Evolutionary conservation across 2,329 filamentous ascomycete species (phyloP).

Genomic region (Pseudogymnoascus sp.): DNA sequence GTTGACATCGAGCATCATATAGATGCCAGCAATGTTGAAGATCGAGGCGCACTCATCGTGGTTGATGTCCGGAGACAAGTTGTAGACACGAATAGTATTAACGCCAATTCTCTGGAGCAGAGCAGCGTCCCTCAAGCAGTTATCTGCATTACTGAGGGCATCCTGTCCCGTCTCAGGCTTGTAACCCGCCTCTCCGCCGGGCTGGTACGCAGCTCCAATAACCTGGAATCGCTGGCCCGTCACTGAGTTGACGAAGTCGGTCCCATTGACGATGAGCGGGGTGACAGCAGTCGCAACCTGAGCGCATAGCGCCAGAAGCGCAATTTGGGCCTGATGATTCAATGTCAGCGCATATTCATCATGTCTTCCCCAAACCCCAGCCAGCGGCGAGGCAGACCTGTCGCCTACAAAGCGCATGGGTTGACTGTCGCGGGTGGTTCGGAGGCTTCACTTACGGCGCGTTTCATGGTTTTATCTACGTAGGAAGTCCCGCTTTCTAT

Average conservation of each 20-base stretch:
- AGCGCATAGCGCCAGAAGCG: slow-evolving; percentile 24
- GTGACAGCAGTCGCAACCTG: slow-evolving; percentile 47
- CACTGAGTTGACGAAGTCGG: slow-evolving; percentile 52
- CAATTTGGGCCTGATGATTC: not conserved
- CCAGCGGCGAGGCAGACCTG: not conserved
- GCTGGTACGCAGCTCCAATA: slow-evolving; percentile 62
- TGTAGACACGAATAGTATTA: slow-evolving; percentile 65
- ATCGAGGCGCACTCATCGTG: slow-evolving; percentile 61
- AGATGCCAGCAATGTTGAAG: slow-evolving; percentile 62
- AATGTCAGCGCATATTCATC: not conserved
- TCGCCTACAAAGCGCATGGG: not conserved
- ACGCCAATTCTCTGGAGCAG: slow-evolving; percentile 58
- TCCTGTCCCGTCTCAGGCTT: slow-evolving; percentile 47
- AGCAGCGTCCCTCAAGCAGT: slow-evolving; percentile 58
- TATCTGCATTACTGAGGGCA: slow-evolving; percentile 50
- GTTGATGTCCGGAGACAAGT: slow-evolving; percentile 58
- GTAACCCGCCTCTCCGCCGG: slow-evolving; percentile 57
- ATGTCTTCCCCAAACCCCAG: not conserved
- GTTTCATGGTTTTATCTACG: not conserved
- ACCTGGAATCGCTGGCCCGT: slow-evolving; percentile 58
- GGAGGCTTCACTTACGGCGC: slow-evolving; percentile 1
- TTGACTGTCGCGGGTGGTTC: slow-evolving; percentile 2
- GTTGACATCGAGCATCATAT: slow-evolving; percentile 64
- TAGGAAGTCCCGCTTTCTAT: not conserved
- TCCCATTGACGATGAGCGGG: slow-evolving; percentile 49